phyloP scores from a whole-genome alignment of 2,329 filamentous ascomycete species.

The Colletotrichum gigasporum region DNA sequence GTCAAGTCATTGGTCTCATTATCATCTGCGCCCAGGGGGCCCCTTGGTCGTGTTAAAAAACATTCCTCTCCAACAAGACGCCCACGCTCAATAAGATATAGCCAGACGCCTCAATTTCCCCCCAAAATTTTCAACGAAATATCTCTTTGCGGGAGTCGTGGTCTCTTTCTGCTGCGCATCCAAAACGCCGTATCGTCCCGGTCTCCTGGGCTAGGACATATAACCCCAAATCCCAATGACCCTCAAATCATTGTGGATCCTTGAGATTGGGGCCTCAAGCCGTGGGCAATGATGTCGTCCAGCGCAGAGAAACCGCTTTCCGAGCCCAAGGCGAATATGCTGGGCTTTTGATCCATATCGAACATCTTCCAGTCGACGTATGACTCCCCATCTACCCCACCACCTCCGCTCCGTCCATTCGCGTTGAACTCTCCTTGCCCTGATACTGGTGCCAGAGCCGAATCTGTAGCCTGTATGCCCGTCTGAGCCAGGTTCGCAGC shows the following conservation, averaged over 20 bases:
- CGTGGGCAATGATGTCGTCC: constrained; percentile 3
- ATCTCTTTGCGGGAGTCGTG: neutral
- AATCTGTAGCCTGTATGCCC: neutral
- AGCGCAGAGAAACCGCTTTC: constrained; percentile 10
- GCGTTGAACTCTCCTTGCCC: neutral
- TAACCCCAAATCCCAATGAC: too few relatives aligned
- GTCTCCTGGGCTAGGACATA: too few relatives aligned
- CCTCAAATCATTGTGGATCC: neutral
- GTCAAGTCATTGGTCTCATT: constrained; percentile 1
- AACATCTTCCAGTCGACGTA: constrained; percentile 19
- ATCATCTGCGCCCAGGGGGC: neutral
- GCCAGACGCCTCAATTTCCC: neutral
- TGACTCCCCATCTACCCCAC: neutral
- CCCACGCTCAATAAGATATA: neutral
- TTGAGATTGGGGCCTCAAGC: constrained; percentile 6
- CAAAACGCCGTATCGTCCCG: neutral
- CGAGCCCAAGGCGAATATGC: neutral
- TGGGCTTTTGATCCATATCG: neutral
- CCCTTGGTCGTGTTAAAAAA: neutral
- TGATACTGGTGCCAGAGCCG: neutral
- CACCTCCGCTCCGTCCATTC: neutral
- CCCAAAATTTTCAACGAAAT: neutral
- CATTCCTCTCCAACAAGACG: neutral
- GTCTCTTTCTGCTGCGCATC: neutral
- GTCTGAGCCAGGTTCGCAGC: constrained; percentile 22